Percentiles rank a stretch among this genome's conserved stretches.
Conservation (phyloP, 257 asterid species). For the Avicennia marina region DNA sequence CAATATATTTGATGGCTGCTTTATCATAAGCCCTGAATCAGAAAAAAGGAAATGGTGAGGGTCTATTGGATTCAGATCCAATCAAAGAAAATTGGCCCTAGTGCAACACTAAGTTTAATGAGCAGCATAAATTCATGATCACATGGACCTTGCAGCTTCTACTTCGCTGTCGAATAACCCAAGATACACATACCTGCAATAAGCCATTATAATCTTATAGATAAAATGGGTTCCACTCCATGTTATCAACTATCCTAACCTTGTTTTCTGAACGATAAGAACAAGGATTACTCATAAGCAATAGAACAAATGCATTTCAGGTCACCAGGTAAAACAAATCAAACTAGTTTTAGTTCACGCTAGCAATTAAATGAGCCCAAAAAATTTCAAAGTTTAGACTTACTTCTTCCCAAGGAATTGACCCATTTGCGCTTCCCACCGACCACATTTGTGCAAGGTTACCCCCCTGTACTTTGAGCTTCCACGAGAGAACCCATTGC, state of each 20-base stretch:
- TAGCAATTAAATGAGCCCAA: constrained; percentile 11
- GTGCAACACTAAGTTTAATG: constrained; percentile 10
- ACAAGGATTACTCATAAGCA: constrained; percentile 1
- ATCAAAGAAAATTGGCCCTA: constrained; percentile 17
- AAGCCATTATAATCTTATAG: constrained; percentile 41
- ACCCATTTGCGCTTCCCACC: constrained; percentile 68
- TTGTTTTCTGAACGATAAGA: no score
- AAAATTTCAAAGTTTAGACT: constrained; percentile 8
- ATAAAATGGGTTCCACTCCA: constrained; percentile 27
- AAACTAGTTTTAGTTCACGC: background rate
- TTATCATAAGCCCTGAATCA: constrained; percentile 76
- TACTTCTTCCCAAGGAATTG: constrained; percentile 74
- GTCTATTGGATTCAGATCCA: constrained; percentile 23
- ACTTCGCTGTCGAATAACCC: constrained; percentile 62
- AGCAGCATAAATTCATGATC: constrained; percentile 30
- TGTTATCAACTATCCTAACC: constrained; percentile 18
- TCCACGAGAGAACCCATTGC: constrained; percentile 72
- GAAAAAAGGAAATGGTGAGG: constrained; percentile 22
- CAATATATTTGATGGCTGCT: constrained; percentile 58
- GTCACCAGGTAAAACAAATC: background rate
- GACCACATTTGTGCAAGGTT: constrained; percentile 62
- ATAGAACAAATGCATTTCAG: constrained; percentile 1
- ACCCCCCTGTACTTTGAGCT: constrained; percentile 74
- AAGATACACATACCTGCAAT: constrained; percentile 57
- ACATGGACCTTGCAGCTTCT: constrained; percentile 71